Evolutionary conservation across 2,329 filamentous ascomycete genomes (phyloP).

Genomic region (Plectosphaerella plurivora): DNA sequence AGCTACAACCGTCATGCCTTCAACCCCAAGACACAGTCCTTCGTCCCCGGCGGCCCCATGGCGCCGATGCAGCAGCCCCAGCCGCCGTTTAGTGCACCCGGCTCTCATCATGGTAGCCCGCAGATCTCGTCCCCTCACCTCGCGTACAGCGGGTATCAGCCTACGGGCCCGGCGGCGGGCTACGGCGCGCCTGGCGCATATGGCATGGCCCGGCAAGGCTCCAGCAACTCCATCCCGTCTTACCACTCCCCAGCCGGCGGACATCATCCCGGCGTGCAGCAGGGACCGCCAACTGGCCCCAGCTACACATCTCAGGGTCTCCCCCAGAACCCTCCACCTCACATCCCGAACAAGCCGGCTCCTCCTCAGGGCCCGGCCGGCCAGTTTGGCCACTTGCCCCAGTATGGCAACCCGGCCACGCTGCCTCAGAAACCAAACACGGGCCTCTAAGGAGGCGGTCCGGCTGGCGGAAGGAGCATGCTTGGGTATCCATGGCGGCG

Average conservation of each 20-base stretch:
- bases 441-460: constrained; percentile 29
- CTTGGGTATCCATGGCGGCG: neutral
- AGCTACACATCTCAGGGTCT: constrained; percentile 35
- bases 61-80: constrained; percentile 42
- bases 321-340: constrained; percentile 34
- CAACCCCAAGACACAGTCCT: constrained; percentile 91
- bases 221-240: constrained; percentile 47
- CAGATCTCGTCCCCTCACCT: constrained; percentile 48
- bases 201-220: constrained; percentile 52
- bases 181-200: constrained; percentile 43
- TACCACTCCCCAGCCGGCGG: constrained; percentile 36
- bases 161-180: constrained; percentile 37
- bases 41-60: constrained; percentile 61
- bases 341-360: constrained; percentile 42
- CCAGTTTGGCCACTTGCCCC: constrained; percentile 50
- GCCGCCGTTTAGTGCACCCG: constrained; percentile 42
- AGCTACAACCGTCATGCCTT: constrained; percentile 83
- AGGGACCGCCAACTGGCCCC: constrained; percentile 34
- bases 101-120: constrained; percentile 48
- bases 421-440: constrained; percentile 55
- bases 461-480: neutral
- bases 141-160: constrained; percentile 44
- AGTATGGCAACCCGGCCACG: constrained; percentile 56
- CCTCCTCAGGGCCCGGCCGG: constrained; percentile 33
- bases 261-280: constrained; percentile 25